These are phyloP conservation scores for Yamadazyma pseudoaaseri DNA, from an alignment of 1,139 yeast species.

Conservation along the genomic window DNA sequence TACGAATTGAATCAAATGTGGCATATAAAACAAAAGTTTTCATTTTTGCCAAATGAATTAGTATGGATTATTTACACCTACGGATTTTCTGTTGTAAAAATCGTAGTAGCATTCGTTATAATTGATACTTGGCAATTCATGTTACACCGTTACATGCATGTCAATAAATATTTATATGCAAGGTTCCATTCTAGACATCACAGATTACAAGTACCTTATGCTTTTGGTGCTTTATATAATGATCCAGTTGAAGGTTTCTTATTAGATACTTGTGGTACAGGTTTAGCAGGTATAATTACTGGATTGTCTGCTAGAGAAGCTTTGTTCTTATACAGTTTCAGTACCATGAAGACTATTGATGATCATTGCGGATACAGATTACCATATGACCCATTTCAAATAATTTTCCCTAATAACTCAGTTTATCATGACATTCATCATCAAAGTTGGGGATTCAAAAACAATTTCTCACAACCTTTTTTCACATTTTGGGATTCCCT, in stretches of 20 bases:
- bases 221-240: constrained; percentile 93
- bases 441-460: constrained; percentile 92
- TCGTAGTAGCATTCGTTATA: constrained; percentile 63
- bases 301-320: constrained; percentile 75
- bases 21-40: constrained; percentile 41
- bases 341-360: constrained; percentile 94
- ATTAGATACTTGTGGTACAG: constrained; percentile 90
- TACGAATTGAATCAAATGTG: constrained; percentile 69
- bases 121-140: constrained; percentile 95
- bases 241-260: constrained; percentile 92
- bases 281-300: constrained; percentile 66
- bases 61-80: constrained; percentile 55
- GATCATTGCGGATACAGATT: constrained; percentile 96
- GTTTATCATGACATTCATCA: constrained; percentile 97
- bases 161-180: constrained; percentile 70
- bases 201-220: constrained; percentile 90
- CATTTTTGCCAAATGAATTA: constrained; percentile 40
- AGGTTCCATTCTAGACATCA: constrained; percentile 94
- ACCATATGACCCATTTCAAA: constrained; percentile 88
- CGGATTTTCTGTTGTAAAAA: constrained; percentile 57
- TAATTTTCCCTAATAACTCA: constrained; percentile 89
- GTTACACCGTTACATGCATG: constrained; percentile 86
- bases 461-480: constrained; percentile 95
- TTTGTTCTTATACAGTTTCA: constrained; percentile 71
- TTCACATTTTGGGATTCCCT: constrained; percentile 88